Conservation (phyloP, 176 grass and related monocot species). For the Neostapfia colusana region DNA sequence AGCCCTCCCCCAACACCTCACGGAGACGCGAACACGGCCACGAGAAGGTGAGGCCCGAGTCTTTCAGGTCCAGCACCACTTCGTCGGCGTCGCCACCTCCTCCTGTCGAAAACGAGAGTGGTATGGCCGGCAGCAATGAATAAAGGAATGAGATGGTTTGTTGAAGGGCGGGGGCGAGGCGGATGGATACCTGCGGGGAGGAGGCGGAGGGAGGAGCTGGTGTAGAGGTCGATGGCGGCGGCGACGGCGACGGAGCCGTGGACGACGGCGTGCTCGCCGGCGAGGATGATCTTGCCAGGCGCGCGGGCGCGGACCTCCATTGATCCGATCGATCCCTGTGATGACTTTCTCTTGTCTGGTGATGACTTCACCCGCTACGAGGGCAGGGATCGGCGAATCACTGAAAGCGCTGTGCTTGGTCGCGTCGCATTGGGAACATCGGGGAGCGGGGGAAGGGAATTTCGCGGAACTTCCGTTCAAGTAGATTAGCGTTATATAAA, state of each 20-base stretch:
- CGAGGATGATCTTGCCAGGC: conserved; percentile 82
- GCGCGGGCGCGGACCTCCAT: conserved; percentile 68
- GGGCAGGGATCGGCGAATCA: not conserved
- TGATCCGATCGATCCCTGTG: not conserved
- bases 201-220: conserved; percentile 40
- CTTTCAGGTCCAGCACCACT: conserved; percentile 68
- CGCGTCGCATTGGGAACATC: no score
- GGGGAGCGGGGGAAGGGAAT: no score
- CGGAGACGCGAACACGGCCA: conserved; percentile 60
- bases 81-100: conserved; percentile 17
- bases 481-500: no score
- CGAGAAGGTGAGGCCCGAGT: conserved; percentile 57
- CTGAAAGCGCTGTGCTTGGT: no score
- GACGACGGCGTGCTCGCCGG: conserved; percentile 93
- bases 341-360: not conserved
- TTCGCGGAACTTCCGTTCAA: no score
- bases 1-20: conserved; percentile 32
- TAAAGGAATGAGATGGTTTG: not conserved
- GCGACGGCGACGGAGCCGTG: conserved; percentile 72
- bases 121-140: not conserved
- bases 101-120: not conserved
- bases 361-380: not conserved
- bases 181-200: conserved; percentile 27
- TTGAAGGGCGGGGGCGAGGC: not conserved
- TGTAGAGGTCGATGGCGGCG: conserved; percentile 81